Conservation (phyloP, 192 early-diverging fungal genomes). For the Umbelopsis vinacea region DNA sequence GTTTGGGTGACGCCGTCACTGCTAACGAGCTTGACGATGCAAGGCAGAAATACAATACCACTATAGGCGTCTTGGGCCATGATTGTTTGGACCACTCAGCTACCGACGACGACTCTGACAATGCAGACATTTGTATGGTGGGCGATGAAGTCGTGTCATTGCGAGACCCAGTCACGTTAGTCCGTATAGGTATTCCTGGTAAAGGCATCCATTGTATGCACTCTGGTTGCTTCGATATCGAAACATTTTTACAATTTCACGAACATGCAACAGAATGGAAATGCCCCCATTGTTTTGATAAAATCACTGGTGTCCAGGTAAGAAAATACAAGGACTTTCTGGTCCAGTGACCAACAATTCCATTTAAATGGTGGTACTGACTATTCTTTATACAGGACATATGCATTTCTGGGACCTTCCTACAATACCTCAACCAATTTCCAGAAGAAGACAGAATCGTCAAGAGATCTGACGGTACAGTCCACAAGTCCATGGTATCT, state of each 20-base stretch:
- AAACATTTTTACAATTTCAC: slow-evolving; percentile 7
- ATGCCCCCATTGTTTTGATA: slow-evolving; percentile 4
- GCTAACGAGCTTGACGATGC: background rate
- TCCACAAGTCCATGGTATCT: background rate
- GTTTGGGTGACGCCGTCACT: background rate
- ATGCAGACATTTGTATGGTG: background rate
- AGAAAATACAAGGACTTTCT: background rate
- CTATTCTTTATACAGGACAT: background rate
- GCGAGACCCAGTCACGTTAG: background rate
- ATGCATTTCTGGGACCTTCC: background rate
- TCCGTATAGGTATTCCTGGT: background rate
- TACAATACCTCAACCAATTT: slow-evolving; percentile 5
- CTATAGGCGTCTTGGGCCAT: background rate
- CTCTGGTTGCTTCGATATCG: background rate
- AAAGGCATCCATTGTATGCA: slow-evolving; percentile 3
- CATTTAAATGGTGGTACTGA: too few species aligned
- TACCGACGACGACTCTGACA: background rate
- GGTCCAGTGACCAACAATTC: background rate
- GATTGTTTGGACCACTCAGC: background rate
- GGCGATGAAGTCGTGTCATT: background rate
- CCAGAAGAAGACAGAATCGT: background rate
- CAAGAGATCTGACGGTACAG: background rate
- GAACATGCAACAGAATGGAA: slow-evolving; percentile 6
- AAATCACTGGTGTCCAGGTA: slow-evolving; percentile 4
- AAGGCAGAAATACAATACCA: background rate